Conservation (phyloP, 2,329 filamentous ascomycete genomes). For the Macrophomina pseudophaseolina region DNA sequence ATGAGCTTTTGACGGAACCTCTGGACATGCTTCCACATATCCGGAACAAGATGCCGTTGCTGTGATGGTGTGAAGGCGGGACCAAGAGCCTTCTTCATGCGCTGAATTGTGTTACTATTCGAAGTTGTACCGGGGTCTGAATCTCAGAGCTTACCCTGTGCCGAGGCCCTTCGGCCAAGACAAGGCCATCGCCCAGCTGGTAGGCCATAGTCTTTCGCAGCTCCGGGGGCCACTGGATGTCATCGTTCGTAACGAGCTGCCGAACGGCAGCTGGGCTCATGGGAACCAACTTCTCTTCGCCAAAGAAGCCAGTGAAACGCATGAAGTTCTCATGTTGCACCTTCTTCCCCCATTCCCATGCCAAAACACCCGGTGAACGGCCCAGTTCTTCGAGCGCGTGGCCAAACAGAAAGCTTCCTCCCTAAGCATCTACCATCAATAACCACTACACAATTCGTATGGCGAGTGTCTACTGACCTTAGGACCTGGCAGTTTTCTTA, state of each 20-base stretch:
- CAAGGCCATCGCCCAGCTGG: slow-evolving; percentile 49
- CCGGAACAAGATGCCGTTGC: background rate
- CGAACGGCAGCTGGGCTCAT: background rate
- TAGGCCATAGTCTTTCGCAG: background rate
- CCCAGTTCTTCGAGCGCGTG: background rate
- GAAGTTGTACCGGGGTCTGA: background rate
- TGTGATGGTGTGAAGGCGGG: slow-evolving; percentile 5
- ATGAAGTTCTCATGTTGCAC: background rate
- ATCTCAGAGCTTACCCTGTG: slow-evolving; percentile 41
- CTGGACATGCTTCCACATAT: slow-evolving; percentile 14
- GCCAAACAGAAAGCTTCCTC: background rate
- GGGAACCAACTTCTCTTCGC: background rate
- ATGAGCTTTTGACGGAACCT: background rate
- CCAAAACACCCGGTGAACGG: background rate
- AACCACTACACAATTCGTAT: background rate
- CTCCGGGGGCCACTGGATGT: background rate
- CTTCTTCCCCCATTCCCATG: slow-evolving; percentile 1
- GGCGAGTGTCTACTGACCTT: background rate
- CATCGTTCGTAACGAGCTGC: background rate
- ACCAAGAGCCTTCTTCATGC: slow-evolving; percentile 10
- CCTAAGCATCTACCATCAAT: background rate
- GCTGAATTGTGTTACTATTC: background rate
- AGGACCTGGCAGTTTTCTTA: background rate
- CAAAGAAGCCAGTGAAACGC: slow-evolving; percentile 7
- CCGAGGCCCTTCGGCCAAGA: slow-evolving; percentile 50